Conservation (phyloP, 2,329 filamentous ascomycete genomes). For the Penicillium oxalicum region DNA sequence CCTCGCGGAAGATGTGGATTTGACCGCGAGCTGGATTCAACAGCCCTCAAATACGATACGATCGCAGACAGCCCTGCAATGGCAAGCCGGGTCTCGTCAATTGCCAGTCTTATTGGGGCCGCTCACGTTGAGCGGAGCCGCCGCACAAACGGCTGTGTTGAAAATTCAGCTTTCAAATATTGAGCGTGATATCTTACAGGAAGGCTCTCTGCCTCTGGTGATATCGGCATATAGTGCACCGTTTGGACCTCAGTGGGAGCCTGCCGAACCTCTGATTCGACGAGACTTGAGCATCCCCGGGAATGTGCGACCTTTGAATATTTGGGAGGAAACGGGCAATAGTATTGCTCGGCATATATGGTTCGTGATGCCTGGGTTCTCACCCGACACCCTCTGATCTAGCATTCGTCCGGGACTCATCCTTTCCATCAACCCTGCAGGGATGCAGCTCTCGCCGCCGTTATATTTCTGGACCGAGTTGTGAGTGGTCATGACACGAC, state of each 20-base stretch:
- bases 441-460: constrained; percentile 56
- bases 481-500: constrained; percentile 23
- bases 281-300: constrained; percentile 46
- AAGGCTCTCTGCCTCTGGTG: constrained; percentile 38
- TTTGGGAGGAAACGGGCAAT: constrained; percentile 67
- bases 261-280: constrained; percentile 50
- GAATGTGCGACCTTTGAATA: constrained; percentile 36
- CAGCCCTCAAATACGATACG: constrained; percentile 14
- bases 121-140: constrained; percentile 19
- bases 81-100: constrained; percentile 33
- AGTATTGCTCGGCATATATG: constrained; percentile 68
- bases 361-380: constrained; percentile 36
- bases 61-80: constrained; percentile 23
- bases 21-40: constrained; percentile 22
- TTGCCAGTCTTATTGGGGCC: constrained; percentile 28
- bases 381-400: not conserved
- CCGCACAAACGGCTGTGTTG: constrained; percentile 24
- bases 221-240: constrained; percentile 53
- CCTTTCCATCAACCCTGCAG: constrained; percentile 22
- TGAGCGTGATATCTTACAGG: constrained; percentile 19
- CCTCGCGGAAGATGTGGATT: constrained; percentile 41
- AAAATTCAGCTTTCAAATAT: constrained; percentile 16
- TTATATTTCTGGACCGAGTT: constrained; percentile 47
- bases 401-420: constrained; percentile 6
- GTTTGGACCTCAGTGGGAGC: constrained; percentile 35